Evolutionary conservation across 1,284 basidiomycete genomes (phyloP).

Genomic region (Termitomyces sp.): DNA sequence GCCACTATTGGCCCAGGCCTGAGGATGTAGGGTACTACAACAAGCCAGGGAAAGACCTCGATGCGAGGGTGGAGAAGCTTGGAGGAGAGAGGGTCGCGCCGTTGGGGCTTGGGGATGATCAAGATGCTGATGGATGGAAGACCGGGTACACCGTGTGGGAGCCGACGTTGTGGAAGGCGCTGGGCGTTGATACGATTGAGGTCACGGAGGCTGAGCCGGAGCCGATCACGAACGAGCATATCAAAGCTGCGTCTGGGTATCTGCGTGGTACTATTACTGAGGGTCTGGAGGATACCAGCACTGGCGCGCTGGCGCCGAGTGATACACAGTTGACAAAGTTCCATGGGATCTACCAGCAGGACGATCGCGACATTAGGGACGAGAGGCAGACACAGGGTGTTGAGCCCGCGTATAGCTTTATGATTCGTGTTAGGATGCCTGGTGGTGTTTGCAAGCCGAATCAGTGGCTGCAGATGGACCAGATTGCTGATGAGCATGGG

Average conservation of each 20-base stretch:
- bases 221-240: slow-evolving; percentile 98
- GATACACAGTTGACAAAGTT: slow-evolving; percentile 98
- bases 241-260: slow-evolving; percentile 96
- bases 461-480: slow-evolving; percentile 96
- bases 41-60: slow-evolving; percentile 92
- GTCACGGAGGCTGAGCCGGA: slow-evolving; percentile 93
- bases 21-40: slow-evolving; percentile 99
- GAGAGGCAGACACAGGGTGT: slow-evolving; percentile 91
- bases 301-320: slow-evolving; percentile 84
- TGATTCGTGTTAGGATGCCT: slow-evolving; percentile 97
- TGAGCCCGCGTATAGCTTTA: slow-evolving; percentile 97
- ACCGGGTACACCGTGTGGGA: slow-evolving; percentile 98
- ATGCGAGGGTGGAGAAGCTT: slow-evolving; percentile 70
- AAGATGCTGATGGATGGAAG: slow-evolving; percentile 94
- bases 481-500: slow-evolving; percentile 93
- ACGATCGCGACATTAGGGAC: slow-evolving; percentile 97
- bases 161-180: slow-evolving; percentile 86
- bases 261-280: slow-evolving; percentile 94
- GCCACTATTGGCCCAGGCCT: slow-evolving; percentile 97
- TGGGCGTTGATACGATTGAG: slow-evolving; percentile 90
- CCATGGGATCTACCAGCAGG: slow-evolving; percentile 97
- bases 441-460: slow-evolving; percentile 89
- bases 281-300: slow-evolving; percentile 83
- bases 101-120: slow-evolving; percentile 92
- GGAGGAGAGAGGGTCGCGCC: slow-evolving; percentile 71